These are phyloP conservation scores for Urtica urens DNA, from an alignment of 306 rosid genomes.

Conservation along the genomic window DNA sequence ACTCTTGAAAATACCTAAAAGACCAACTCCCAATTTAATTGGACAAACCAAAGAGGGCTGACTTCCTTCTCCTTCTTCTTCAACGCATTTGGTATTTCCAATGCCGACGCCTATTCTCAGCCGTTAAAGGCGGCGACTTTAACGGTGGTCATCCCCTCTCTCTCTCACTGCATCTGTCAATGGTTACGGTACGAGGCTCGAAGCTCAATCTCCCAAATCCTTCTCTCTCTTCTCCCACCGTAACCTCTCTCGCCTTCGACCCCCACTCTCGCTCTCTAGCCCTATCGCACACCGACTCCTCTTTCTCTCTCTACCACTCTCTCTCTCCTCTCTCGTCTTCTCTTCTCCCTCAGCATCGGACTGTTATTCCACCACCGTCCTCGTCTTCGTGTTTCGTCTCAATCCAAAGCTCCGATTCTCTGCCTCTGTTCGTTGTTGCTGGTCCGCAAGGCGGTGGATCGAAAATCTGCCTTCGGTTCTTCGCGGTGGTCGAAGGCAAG, in stretches of 20 bases:
- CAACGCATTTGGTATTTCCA: neutral
- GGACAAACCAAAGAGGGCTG: too few relatives aligned
- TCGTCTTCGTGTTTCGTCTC: slow-evolving; percentile 72
- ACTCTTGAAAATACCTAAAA: too few relatives aligned
- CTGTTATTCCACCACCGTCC: slow-evolving; percentile 51
- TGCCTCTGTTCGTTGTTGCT: slow-evolving; percentile 45
- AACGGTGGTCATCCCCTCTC: neutral
- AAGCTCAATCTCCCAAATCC: slow-evolving; percentile 38
- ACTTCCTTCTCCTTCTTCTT: neutral
- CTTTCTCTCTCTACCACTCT: slow-evolving; percentile 70
- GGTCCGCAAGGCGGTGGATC: slow-evolving; percentile 51
- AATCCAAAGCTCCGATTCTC: slow-evolving; percentile 34
- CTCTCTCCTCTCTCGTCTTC: slow-evolving; percentile 28
- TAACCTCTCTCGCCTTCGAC: slow-evolving; percentile 61
- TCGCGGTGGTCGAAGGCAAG: slow-evolving; percentile 21
- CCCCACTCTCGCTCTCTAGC: slow-evolving; percentile 68
- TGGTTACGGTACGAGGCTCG: slow-evolving; percentile 42
- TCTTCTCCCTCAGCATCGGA: slow-evolving; percentile 42
- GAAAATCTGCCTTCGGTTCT: slow-evolving; percentile 58
- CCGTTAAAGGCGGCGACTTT: neutral
- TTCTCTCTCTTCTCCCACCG: slow-evolving; percentile 39
- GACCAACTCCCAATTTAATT: too few relatives aligned
- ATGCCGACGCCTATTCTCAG: slow-evolving; percentile 3
- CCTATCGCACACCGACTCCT: slow-evolving; percentile 73
- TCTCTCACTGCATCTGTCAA: slow-evolving; percentile 21